Percentiles rank a stretch among this genome's conserved stretches.
phyloP scores from a whole-genome alignment of 2,329 filamentous ascomycete genomes.

The Cercospora sp. region DNA sequence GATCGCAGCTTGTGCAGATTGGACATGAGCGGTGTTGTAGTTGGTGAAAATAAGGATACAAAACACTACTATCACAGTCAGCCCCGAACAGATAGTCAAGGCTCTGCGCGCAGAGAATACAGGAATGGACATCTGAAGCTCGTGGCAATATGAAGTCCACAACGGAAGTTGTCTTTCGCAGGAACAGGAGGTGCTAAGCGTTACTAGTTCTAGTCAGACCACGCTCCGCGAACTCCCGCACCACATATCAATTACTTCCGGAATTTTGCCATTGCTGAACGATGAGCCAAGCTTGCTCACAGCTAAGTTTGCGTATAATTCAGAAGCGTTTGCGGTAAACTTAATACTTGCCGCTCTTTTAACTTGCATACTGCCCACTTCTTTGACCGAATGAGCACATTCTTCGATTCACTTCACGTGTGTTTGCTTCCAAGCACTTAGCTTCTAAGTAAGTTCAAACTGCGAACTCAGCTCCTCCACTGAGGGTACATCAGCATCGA shows the following conservation, averaged over 20 bases:
- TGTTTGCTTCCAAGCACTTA: too few relatives aligned
- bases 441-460: too few relatives aligned
- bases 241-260: neutral
- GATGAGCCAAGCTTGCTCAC: too few relatives aligned
- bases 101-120: neutral
- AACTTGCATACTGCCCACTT: too few relatives aligned
- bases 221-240: neutral
- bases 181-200: neutral
- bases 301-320: too few relatives aligned
- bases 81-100: neutral
- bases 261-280: neutral
- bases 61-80: neutral
- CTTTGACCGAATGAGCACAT: too few relatives aligned
- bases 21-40: neutral
- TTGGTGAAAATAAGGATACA: neutral
- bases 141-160: neutral
- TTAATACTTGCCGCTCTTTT: too few relatives aligned
- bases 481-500: too few relatives aligned
- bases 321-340: too few relatives aligned
- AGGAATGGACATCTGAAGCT: neutral
- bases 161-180: neutral
- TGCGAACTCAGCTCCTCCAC: too few relatives aligned
- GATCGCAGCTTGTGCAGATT: neutral
- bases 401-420: too few relatives aligned
- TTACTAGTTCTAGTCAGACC: neutral